Percentiles rank a stretch among this genome's conserved stretches.
These are phyloP conservation scores for Tylopilus felleus DNA, from an alignment of 768 basidiomycete genomes.

Conservation along the genomic window DNA sequence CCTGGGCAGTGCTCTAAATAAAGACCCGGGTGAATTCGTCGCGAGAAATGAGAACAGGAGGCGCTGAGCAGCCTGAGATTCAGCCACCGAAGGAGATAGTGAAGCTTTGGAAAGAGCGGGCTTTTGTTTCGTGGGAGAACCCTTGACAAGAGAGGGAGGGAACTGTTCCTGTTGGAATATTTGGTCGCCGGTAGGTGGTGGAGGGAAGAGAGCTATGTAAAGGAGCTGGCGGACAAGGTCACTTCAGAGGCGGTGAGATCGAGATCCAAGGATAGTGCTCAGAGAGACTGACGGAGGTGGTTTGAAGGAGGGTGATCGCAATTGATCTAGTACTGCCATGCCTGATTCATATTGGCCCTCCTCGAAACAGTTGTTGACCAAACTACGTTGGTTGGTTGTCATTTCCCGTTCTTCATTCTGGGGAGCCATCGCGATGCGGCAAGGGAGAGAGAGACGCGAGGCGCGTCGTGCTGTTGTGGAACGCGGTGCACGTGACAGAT, in stretches of 20 bases:
- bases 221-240: constrained; percentile 65
- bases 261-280: constrained; percentile 7
- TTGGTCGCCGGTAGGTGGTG: constrained; percentile 23
- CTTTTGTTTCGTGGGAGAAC: constrained; percentile 50
- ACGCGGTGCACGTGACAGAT: constrained; percentile 25
- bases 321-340: constrained; percentile 56
- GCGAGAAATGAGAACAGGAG: constrained; percentile 52
- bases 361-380: constrained; percentile 73
- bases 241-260: constrained; percentile 24
- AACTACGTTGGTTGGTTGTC: constrained; percentile 44
- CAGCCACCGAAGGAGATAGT: constrained; percentile 41
- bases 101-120: constrained; percentile 39
- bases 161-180: constrained; percentile 19
- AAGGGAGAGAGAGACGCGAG: background rate
- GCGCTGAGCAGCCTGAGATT: constrained; percentile 49
- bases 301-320: constrained; percentile 54
- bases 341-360: constrained; percentile 74
- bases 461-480: constrained; percentile 7
- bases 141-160: constrained; percentile 34
- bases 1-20: constrained; percentile 54
- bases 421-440: constrained; percentile 6
- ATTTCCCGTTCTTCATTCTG: constrained; percentile 40
- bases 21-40: constrained; percentile 53
- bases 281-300: constrained; percentile 52
- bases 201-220: constrained; percentile 67